A percentile compares a stretch with the other conserved stretches of the same genome.
These are phyloP conservation scores for Phytophthora capsici DNA, from an alignment of 352 stramenopile genomes.

Conservation along the genomic window DNA sequence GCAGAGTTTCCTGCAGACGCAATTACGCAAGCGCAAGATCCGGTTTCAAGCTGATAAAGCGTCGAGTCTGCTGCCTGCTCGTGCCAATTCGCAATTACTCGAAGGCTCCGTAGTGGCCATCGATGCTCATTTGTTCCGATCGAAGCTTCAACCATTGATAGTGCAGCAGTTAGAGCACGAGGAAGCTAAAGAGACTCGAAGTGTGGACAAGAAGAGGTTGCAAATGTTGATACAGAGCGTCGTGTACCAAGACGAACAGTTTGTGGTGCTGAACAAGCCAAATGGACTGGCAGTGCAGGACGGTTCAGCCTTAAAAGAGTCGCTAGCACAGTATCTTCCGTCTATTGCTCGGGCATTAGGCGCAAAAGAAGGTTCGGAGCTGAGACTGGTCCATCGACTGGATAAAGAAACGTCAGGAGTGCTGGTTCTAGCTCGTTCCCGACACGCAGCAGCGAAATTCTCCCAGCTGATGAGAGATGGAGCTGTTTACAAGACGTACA, in stretches of 20 bases:
- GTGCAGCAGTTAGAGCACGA: conserved; percentile 8
- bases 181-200: background rate
- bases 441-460: conserved; percentile 70
- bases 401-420: conserved; percentile 77
- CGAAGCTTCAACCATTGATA: conserved; percentile 25
- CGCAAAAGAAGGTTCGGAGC: conserved; percentile 17
- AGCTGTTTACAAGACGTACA: conserved; percentile 65
- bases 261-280: conserved; percentile 72
- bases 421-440: conserved; percentile 69
- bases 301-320: conserved; percentile 49
- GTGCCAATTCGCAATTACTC: conserved; percentile 44
- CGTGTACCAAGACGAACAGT: conserved; percentile 62
- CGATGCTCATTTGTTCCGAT: conserved; percentile 53
- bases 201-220: conserved; percentile 13
- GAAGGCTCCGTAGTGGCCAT: conserved; percentile 58
- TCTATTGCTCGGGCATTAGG: conserved; percentile 37
- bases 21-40: conserved; percentile 77
- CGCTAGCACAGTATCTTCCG: conserved; percentile 54
- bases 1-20: conserved; percentile 67
- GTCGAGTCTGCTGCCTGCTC: conserved; percentile 9
- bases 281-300: conserved; percentile 72
- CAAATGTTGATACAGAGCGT: conserved; percentile 43
- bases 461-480: conserved; percentile 47
- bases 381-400: conserved; percentile 69
- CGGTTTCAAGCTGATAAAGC: conserved; percentile 29